Evolutionary conservation across 129 eudicot genomes (phyloP).

Genomic region (Arctium minus): DNA sequence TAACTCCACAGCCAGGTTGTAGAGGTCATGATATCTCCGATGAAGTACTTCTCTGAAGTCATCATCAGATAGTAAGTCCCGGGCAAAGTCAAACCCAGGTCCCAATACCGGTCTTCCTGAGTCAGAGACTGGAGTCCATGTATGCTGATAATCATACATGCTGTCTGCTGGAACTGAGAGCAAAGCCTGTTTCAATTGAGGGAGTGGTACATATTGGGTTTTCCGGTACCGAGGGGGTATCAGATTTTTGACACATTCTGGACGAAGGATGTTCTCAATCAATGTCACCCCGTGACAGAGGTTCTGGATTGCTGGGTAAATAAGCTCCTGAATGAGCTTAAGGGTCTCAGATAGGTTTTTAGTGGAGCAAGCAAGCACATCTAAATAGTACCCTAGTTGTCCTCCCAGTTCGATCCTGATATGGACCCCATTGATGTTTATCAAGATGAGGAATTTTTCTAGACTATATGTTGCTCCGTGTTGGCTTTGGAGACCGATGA

Average conservation of each 20-base stretch:
- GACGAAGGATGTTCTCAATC: conserved; percentile 68
- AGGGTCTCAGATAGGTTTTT: conserved; percentile 75
- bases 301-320: conserved; percentile 76
- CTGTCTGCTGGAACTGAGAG: conserved; percentile 90
- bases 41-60: conserved; percentile 91
- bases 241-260: conserved; percentile 73
- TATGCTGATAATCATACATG: conserved; percentile 94
- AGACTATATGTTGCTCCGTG: conserved; percentile 86
- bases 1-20: conserved; percentile 86
- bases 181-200: conserved; percentile 66
- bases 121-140: conserved; percentile 70
- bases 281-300: conserved; percentile 62
- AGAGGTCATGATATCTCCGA: conserved; percentile 75
- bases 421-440: conserved; percentile 65
- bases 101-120: conserved; percentile 44
- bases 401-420: conserved; percentile 89
- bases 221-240: conserved; percentile 79
- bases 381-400: conserved; percentile 55
- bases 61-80: conserved; percentile 82
- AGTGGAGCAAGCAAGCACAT: conserved; percentile 82
- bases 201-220: conserved; percentile 57
- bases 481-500: conserved; percentile 57
- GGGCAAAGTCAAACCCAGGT: conserved; percentile 73
- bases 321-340: conserved; percentile 67
- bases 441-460: conserved; percentile 67